Evolutionary conservation across 495 filamentous ascomycete species (phyloP), one percentile per base, ranked within the genome.

Genomic region (Neurospora sp.): DNA sequence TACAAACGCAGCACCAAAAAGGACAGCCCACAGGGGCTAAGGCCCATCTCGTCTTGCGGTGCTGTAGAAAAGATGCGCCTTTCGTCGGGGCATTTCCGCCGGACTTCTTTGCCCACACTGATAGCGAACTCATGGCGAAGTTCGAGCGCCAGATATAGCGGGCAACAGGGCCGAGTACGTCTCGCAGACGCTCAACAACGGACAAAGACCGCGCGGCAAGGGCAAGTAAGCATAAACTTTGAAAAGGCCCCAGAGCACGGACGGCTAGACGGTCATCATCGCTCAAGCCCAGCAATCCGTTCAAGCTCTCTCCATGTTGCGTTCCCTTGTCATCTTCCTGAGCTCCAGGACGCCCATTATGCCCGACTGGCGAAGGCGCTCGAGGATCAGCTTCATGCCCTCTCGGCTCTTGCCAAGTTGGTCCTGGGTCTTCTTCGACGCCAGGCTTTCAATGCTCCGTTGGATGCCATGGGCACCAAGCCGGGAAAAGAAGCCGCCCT

Each of bases 381-480:
- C 93, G 35, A 99, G 85, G 18, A 99, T 95, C 59, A 98, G 89
- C 71, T 91, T 92, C 96, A 99, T 98, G 20, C 96, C 96, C 78
- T 98, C 90, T 76, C 94, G 93, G 79, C 92, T 94, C 78, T 94
- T 96, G 71, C 91, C 85, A 71, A 98, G 84, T 48, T 94, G 92
- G 73, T 94, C 91, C 68, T 90, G 87, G 70, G 96, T 96, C 71
- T 93, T 89, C 72, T 89, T 92, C 68, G 95, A 86, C 0, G 93
- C 94, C 61, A 98, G 93, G 42, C 90, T 82, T 84, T 99, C 96
- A 77, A 99, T 97, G 72, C 91, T 96, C 27, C 91, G 85, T 81
- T 97, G 93, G 65, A 98, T 89, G 11, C 93, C 91, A 5, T 86
- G 87, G 14, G 92, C 94, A 6, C 93, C 93, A 85, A 96, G 91